These are phyloP conservation scores for Ceratobasidium sp. DNA, from an alignment of 1,284 basidiomycete genomes.

Conservation along the genomic window DNA sequence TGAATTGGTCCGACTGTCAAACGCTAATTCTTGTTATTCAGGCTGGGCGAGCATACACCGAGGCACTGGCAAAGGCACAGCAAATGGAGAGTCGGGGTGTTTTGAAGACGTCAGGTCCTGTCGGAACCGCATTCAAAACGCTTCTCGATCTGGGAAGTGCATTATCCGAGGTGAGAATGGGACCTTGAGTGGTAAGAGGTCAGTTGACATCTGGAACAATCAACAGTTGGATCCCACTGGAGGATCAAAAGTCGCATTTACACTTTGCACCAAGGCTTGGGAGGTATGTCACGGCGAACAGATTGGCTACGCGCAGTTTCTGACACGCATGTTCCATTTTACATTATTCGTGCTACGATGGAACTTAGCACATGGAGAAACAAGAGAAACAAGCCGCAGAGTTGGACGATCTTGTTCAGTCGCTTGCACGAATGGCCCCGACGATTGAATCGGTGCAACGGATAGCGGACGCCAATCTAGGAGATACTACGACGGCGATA, in stretches of 20 bases:
- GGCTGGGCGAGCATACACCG: background rate
- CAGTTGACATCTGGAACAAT: background rate
- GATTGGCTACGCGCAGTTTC: background rate
- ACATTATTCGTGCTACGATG: background rate
- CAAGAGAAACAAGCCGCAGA: background rate
- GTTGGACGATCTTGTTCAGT: background rate
- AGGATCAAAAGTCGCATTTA: background rate
- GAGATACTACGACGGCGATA: background rate
- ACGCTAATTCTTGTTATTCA: background rate
- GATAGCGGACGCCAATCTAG: background rate
- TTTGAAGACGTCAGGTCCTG: background rate
- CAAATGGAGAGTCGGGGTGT: background rate
- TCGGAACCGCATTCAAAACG: background rate
- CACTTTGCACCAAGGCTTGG: conserved; percentile 2
- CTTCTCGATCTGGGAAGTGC: background rate
- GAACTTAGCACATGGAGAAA: background rate
- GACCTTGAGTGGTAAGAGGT: no score
- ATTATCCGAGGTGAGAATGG: background rate
- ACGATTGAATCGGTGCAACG: background rate
- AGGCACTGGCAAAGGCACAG: background rate
- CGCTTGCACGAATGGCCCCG: background rate
- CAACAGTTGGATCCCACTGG: background rate
- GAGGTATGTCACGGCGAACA: background rate
- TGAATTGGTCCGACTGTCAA: background rate
- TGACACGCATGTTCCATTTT: background rate